Conservation (phyloP, 148 eudicot genomes). For the Dysphania ambrosioides region DNA sequence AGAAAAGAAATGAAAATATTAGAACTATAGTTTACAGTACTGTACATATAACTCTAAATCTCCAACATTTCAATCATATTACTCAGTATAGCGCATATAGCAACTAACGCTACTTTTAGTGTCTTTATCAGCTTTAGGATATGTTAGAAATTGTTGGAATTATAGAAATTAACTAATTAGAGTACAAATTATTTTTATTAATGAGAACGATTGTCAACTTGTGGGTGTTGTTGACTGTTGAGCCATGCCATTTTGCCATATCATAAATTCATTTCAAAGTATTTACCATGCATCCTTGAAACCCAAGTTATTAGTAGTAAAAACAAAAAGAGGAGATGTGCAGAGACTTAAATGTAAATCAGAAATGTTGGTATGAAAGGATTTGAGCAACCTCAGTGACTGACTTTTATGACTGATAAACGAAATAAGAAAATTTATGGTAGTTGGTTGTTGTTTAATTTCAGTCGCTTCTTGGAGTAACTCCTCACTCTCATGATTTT, state of each 20-base stretch:
- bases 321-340: not conserved
- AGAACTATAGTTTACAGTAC: no score
- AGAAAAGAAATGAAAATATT: no score
- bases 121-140: no score
- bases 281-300: not conserved
- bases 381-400: constrained; percentile 27
- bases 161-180: no score
- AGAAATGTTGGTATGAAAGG: constrained; percentile 19
- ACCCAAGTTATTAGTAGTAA: not conserved
- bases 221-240: constrained; percentile 2
- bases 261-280: no score
- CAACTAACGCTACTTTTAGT: no score
- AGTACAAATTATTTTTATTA: no score
- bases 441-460: constrained; percentile 29
- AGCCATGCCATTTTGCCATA: constrained; percentile 12
- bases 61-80: no score
- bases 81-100: no score
- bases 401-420: constrained; percentile 17
- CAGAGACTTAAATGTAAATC: constrained; percentile 18
- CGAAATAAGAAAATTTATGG: constrained; percentile 21
- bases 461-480: constrained; percentile 30
- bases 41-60: no score
- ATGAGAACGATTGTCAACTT: no score
- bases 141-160: no score
- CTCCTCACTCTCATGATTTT: constrained; percentile 31